These are phyloP conservation scores for Epichloe elymi DNA, from an alignment of 2,329 filamentous ascomycete species.

Conservation along the genomic window DNA sequence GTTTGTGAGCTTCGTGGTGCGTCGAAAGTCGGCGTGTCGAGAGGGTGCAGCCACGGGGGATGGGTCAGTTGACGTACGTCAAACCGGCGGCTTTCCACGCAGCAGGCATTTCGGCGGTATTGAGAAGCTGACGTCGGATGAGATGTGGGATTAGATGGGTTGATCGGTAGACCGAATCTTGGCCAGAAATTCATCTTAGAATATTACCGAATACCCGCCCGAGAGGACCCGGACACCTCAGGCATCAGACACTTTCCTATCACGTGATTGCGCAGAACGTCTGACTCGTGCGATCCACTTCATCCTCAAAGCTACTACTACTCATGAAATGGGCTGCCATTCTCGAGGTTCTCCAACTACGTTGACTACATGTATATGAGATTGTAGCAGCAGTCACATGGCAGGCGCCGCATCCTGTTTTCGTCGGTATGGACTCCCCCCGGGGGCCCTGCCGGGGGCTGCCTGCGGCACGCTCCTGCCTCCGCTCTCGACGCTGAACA, in stretches of 20 bases:
- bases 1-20: not conserved
- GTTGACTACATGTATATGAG: too few relatives aligned
- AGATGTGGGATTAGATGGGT: conserved; percentile 15
- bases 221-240: conserved; percentile 17
- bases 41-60: not conserved
- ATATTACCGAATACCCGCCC: conserved; percentile 8
- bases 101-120: conserved; percentile 71
- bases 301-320: conserved; percentile 10
- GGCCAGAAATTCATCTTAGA: conserved; percentile 19
- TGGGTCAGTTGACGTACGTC: conserved; percentile 53
- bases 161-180: conserved; percentile 23
- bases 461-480: too few relatives aligned
- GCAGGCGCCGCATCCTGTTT: too few relatives aligned
- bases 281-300: not conserved
- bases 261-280: conserved; percentile 9
- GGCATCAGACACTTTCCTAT: conserved; percentile 9
- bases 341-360: too few relatives aligned
- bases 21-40: not conserved
- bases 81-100: conserved; percentile 97
- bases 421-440: too few relatives aligned
- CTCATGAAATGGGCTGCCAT: too few relatives aligned
- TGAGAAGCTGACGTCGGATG: conserved; percentile 12
- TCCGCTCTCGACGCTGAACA: too few relatives aligned
- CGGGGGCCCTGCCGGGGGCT: too few relatives aligned
- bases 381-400: too few relatives aligned